Base-by-base conservation (phyloP, 306 rosid genomes). In the Lathyrus aphaca region DNA sequence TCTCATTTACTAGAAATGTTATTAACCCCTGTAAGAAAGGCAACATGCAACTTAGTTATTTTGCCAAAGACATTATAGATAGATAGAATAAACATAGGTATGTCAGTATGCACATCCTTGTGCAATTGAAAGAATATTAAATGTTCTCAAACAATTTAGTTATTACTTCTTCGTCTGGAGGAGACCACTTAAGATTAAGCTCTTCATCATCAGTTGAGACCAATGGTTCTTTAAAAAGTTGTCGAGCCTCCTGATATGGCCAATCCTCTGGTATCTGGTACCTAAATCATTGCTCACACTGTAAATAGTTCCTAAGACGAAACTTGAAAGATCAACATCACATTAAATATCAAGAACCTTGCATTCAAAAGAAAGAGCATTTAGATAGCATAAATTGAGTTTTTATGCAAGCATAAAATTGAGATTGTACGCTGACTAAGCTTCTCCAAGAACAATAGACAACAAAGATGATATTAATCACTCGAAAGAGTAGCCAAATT, bases 161-260 rank as follows among this genome's bases (percentile, higher is more conserved):
- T 70, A 40, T 74, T 87, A 94, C 98, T 68, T 90, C 96, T 82
- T 88, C 97, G 82, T 94, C 96, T 50, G 98, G 98, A 62, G 92
- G 78, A 79, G 86, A 78, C 97, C 98, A 94, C 84, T 90, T 94
- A 62, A 90, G 75, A 68, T 94, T 91, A 65, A 81, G 85, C 75
- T 86, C 86, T 51, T 87, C 88, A 25, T 84, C 96, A 44, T 81
- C 90, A 68, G 73, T 85, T 71, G 74, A 39, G 75, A 89, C 98
- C 11, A 62, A 3, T 15, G 98, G 98, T 77, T 88, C 96, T 77
- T 86, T 90, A 73, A 94, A 94, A 77, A 94, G 98, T 68, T 35
- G 77, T 15, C 98, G 86, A 55, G 98, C 98, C 72, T 94, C 90
- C 71, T 90, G 73, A 80, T 86, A 94, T 14, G 98, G 97, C 98